These are phyloP conservation scores for Prunus yedoensis DNA, from an alignment of 331 rosid genomes.

Conservation along the genomic window DNA sequence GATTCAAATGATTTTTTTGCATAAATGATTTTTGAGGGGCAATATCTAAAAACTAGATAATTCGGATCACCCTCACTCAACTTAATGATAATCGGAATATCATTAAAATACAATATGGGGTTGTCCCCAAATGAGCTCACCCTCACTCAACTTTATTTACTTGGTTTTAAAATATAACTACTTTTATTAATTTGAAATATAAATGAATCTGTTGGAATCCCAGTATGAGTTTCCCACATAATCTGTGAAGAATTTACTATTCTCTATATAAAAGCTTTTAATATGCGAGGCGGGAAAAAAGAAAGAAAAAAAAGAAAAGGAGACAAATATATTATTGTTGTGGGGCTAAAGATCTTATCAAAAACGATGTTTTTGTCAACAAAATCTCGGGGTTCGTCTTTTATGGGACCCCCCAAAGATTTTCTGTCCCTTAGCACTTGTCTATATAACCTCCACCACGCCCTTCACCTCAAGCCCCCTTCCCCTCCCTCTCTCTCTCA, in stretches of 20 bases:
- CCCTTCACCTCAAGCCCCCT: slow-evolving; percentile 30
- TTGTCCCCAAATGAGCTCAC: too few relatives aligned
- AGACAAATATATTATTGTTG: slow-evolving; percentile 44
- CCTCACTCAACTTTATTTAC: too few relatives aligned
- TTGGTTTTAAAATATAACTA: too few relatives aligned
- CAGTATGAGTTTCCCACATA: not conserved
- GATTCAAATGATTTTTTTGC: too few relatives aligned
- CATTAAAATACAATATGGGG: too few relatives aligned
- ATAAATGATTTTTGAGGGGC: rapidly evolving
- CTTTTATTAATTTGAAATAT: too few relatives aligned
- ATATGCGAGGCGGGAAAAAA: not conserved
- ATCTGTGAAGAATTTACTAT: not conserved
- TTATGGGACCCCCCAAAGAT: slow-evolving; percentile 78
- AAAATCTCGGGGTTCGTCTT: slow-evolving; percentile 68
- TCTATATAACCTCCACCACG: slow-evolving; percentile 62
- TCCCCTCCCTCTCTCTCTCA: slow-evolving; percentile 9
- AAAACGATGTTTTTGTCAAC: slow-evolving; percentile 53
- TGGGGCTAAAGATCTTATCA: slow-evolving; percentile 76
- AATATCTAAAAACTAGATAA: too few relatives aligned
- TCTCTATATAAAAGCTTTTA: not conserved
- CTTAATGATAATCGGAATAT: too few relatives aligned
- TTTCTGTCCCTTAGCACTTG: slow-evolving; percentile 44
- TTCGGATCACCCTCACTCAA: too few relatives aligned
- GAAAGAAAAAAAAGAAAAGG: not conserved
- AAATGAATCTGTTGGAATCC: not conserved